Base-by-base conservation (phyloP, 768 basidiomycete genomes). In the Boletus rubescentipes region DNA sequence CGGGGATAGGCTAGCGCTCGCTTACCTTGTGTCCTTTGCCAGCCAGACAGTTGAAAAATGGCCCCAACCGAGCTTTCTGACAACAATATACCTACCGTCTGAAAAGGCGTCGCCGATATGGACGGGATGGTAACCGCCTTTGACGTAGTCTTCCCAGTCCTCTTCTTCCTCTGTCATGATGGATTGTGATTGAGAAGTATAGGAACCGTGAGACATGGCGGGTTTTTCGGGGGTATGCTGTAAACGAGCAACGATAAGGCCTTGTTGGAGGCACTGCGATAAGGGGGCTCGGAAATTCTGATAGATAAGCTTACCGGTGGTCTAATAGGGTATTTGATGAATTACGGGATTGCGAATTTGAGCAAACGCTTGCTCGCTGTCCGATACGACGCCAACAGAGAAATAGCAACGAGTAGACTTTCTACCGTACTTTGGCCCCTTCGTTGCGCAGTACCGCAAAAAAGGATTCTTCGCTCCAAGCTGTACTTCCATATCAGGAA, bases 11-110 rank as follows among this genome's bases (percentile, higher is more conserved):
- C 20, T 5, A 32, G 57, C 29, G 57, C 29, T 23, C 41, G 75
- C 85, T 60, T 64, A 91, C 91, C 88, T 91, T 67, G 76, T 76
- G 68, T 93, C 92, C 62, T 80, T 85, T 23, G 91, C 89, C 0
- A 93, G 80, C 93, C 93, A 95, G 7, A 94, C 93, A 0, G 93
- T 96, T 2, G 89, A 91, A 69, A 95, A 96, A 70, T 95, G 93
- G 15, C 93, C 93, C 89, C 89, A 92, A 23, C 96, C 96, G 10
- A 99, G 85, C 72, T 99, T 99, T 57, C 96, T 78, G 51, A 97
- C 93, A 61, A 98, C 89, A 58, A 82, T 70, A 69, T 98, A 99
- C 36, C 97, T 78, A 10, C 83, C 91, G 56, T 91, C 85, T 44
- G 87, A 90, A 70, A 97, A 96, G 18, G 80, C 68, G 72, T 98